Percentiles rank a stretch among this genome's conserved stretches.
These are phyloP conservation scores for Aspergillus amoenus DNA, from an alignment of 2,329 filamentous ascomycete genomes.

Conservation along the genomic window DNA sequence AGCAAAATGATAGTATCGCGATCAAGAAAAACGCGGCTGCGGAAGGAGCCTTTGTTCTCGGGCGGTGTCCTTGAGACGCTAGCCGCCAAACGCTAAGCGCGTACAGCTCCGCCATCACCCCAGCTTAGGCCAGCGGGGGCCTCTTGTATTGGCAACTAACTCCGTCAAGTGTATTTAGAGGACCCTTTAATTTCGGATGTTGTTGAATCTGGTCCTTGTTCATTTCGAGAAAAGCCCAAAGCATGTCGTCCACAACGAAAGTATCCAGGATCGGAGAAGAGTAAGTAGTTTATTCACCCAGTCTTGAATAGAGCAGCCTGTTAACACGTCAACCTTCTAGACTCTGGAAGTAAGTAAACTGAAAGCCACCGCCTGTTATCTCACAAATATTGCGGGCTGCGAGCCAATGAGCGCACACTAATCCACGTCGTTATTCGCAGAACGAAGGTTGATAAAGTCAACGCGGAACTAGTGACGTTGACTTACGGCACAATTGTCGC, in stretches of 20 bases:
- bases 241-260: conserved; percentile 61
- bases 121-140: conserved; percentile 17
- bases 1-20: not conserved
- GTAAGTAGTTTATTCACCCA: conserved; percentile 49
- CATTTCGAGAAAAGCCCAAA: conserved; percentile 1
- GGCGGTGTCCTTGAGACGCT: conserved; percentile 13
- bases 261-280: conserved; percentile 72
- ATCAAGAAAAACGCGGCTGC: conserved; percentile 2
- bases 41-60: not conserved
- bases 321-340: conserved; percentile 50
- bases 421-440: conserved; percentile 48
- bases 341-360: conserved; percentile 80
- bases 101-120: conserved; percentile 20
- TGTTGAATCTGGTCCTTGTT: not conserved
- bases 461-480: conserved; percentile 92
- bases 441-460: conserved; percentile 95
- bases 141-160: conserved; percentile 14
- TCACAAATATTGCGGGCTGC: not conserved
- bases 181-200: not conserved
- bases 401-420: conserved; percentile 12
- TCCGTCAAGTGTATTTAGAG: not conserved
- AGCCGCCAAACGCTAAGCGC: conserved; percentile 27
- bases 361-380: conserved; percentile 6
- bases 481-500: conserved; percentile 98
- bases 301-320: not conserved